Percentiles rank a stretch among this genome's conserved stretches.
Conservation (phyloP, 352 stramenopile genomes). For the Phytophthora vignae region DNA sequence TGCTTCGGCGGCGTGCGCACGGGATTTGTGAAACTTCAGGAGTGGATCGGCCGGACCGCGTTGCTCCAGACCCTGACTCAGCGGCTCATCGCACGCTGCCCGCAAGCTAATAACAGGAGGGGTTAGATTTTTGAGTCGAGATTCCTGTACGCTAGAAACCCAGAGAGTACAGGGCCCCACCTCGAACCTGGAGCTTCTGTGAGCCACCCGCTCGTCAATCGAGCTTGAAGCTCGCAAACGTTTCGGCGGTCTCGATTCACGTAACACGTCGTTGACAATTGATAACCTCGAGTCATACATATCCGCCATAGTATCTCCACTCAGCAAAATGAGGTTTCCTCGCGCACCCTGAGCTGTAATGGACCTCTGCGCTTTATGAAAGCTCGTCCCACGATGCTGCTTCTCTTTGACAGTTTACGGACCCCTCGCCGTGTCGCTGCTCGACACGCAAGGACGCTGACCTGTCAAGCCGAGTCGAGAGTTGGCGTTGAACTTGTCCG, state of each 20-base stretch:
- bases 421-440: conserved; percentile 9
- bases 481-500: conserved; percentile 32
- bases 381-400: not conserved
- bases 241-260: not conserved
- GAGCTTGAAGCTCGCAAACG: not conserved
- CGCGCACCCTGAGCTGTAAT: not conserved
- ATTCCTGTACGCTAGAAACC: not conserved
- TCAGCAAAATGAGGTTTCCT: not conserved
- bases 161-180: not conserved
- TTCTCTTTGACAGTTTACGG: conserved; percentile 22
- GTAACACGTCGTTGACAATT: not conserved
- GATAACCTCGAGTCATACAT: not conserved
- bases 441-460: conserved; percentile 24
- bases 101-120: not conserved
- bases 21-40: conserved; percentile 7
- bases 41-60: not conserved
- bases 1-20: not conserved
- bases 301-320: not conserved
- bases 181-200: not conserved
- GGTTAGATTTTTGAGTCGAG: not conserved
- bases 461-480: conserved; percentile 3
- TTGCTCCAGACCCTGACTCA: not conserved
- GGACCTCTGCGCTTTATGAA: not conserved
- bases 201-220: not conserved
- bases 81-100: not conserved